These are phyloP conservation scores for Digitaria exilis DNA, from an alignment of 202 grass and related monocot species.

Conservation along the genomic window DNA sequence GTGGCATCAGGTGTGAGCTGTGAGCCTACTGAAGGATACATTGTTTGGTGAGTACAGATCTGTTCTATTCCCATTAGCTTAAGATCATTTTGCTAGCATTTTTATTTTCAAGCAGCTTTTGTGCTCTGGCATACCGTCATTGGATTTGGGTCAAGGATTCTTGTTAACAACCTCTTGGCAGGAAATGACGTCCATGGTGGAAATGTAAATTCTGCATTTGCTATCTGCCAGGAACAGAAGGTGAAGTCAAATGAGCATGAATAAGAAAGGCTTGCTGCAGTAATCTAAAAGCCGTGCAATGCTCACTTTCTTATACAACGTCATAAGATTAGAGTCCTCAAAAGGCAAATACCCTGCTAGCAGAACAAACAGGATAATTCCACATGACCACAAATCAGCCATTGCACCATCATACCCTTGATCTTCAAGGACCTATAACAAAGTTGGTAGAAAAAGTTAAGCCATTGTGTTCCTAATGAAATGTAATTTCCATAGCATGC, in stretches of 20 bases:
- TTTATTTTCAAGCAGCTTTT: conserved; percentile 22
- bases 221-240: conserved; percentile 53
- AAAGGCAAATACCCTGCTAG: conserved; percentile 93
- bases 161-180: conserved; percentile 84
- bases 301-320: conserved; percentile 89
- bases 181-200: conserved; percentile 76
- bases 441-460: not conserved
- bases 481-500: not conserved
- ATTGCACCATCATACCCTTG: conserved; percentile 83
- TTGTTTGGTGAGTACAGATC: not conserved
- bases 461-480: not conserved
- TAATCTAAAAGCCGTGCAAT: conserved; percentile 31
- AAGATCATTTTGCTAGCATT: not conserved
- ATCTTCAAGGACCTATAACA: conserved; percentile 69
- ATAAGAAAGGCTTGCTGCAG: conserved; percentile 13
- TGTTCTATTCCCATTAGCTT: conserved; percentile 10
- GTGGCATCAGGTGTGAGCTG: not conserved
- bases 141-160: conserved; percentile 83
- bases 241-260: conserved; percentile 32
- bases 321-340: conserved; percentile 86
- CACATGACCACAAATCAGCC: conserved; percentile 90
- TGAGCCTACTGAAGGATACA: not conserved
- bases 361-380: conserved; percentile 85
- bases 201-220: conserved; percentile 65
- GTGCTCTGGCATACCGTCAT: conserved; percentile 67